A percentile compares a stretch with the other conserved stretches of the same genome.
phyloP scores from a whole-genome alignment of 1,139 yeast genomes.

The Pneumocystis oryctolagi region DNA sequence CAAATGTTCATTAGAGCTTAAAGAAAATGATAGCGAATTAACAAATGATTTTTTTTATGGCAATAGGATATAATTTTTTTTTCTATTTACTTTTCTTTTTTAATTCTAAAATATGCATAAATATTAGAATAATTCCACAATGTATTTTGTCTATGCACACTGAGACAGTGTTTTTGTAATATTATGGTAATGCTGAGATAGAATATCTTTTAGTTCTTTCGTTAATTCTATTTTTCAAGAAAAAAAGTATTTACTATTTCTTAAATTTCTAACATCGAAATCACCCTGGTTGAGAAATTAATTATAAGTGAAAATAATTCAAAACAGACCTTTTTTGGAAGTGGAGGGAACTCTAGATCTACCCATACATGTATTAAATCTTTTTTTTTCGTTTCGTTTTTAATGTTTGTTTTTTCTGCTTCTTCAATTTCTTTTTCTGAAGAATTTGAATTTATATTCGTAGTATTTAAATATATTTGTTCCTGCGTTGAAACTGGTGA shows the following conservation, averaged over 20 bases:
- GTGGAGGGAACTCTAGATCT: conserved; percentile 44
- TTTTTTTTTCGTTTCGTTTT: conserved; percentile 34
- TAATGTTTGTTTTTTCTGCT: conserved; percentile 18
- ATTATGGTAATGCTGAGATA: neutral
- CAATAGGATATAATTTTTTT: neutral
- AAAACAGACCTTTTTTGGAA: conserved; percentile 73
- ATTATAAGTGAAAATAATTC: neutral
- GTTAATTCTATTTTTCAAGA: conserved; percentile 21
- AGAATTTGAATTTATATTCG: conserved; percentile 1
- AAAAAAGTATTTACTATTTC: conserved; percentile 70
- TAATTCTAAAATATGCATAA: neutral
- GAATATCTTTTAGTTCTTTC: neutral
- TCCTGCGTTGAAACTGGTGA: neutral
- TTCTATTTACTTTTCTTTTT: neutral
- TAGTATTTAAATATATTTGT: neutral
- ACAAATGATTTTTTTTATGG: neutral
- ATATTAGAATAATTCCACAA: neutral
- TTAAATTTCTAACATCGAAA: conserved; percentile 51
- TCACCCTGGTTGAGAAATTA: neutral
- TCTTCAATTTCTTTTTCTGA: conserved; percentile 9
- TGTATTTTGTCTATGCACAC: neutral
- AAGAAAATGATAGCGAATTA: neutral
- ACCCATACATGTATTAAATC: neutral
- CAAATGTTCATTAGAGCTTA: neutral
- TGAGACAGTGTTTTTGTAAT: neutral